Evolutionary conservation across 805 yeast genomes (phyloP).

Genomic region (Brettanomyces custersianus): DNA sequence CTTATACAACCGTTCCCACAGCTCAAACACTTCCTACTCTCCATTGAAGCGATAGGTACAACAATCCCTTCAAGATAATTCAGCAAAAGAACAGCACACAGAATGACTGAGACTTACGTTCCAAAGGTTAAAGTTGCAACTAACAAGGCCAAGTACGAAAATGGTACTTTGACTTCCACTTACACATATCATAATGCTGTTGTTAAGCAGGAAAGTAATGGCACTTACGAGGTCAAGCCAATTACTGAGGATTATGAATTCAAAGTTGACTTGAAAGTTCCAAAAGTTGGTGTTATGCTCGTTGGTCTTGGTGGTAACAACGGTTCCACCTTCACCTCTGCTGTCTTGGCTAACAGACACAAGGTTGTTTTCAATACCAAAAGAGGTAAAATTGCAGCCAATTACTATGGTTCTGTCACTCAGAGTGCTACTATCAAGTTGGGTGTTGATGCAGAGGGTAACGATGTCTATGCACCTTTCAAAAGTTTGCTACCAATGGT

Average conservation of each 20-base stretch:
- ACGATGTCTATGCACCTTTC: conserved; percentile 89
- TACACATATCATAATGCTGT: conserved; percentile 70
- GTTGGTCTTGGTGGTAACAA: conserved; percentile 97
- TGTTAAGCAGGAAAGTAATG: conserved; percentile 45
- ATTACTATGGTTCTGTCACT: conserved; percentile 91
- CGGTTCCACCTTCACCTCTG: conserved; percentile 84
- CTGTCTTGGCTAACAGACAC: conserved; percentile 78
- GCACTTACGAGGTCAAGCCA: conserved; percentile 59
- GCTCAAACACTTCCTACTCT: background rate
- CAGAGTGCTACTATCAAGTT: conserved; percentile 85
- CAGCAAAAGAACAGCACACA: background rate
- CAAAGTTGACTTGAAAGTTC: conserved; percentile 72
- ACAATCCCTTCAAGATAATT: background rate
- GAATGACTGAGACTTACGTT: conserved; percentile 26
- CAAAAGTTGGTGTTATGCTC: conserved; percentile 80
- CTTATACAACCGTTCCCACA: background rate
- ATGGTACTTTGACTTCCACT: conserved; percentile 46
- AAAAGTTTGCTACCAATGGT: conserved; percentile 82
- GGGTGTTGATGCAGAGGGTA: conserved; percentile 75
- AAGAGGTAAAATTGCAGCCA: conserved; percentile 60
- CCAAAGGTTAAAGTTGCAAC: conserved; percentile 46
- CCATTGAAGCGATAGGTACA: background rate
- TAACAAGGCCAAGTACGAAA: conserved; percentile 41
- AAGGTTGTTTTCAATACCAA: conserved; percentile 72
- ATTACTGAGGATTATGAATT: conserved; percentile 68